Conservation (phyloP, 805 yeast genomes). For the Kuraishia hungarica region DNA sequence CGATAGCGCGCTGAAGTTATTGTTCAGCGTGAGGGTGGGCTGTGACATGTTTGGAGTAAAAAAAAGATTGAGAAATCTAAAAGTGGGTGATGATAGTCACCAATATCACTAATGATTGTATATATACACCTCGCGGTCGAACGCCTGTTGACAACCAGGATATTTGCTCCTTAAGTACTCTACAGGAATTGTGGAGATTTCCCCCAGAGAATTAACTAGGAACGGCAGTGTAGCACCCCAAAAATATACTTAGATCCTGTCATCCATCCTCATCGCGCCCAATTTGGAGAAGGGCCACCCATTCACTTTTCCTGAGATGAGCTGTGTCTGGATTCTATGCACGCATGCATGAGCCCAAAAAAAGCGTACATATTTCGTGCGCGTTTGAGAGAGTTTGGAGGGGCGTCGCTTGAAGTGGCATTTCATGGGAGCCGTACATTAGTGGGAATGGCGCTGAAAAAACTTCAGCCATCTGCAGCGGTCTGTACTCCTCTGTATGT, state of each 20-base stretch:
- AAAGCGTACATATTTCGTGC: background rate
- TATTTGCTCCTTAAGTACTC: background rate
- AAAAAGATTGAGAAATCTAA: background rate
- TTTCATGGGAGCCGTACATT: background rate
- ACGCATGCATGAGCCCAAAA: background rate
- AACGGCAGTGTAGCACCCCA: background rate
- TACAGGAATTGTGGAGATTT: background rate
- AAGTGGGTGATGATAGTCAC: background rate
- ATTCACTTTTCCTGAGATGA: background rate
- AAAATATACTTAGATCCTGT: background rate
- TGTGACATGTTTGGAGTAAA: background rate
- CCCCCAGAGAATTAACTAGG: background rate
- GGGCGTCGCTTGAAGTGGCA: background rate
- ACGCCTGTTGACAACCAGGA: background rate
- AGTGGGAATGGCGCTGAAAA: background rate
- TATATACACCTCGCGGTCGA: background rate
- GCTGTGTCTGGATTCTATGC: background rate
- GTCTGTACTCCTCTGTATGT: background rate
- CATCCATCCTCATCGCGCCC: background rate
- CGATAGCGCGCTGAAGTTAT: conserved; percentile 25
- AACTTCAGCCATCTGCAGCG: background rate
- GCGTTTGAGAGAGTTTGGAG: background rate
- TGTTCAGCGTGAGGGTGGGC: conserved; percentile 17
- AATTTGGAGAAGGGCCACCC: background rate
- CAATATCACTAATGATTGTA: background rate